Evolutionary conservation across 1,139 yeast species (phyloP).

Genomic region (Kodamaea derodonti): DNA sequence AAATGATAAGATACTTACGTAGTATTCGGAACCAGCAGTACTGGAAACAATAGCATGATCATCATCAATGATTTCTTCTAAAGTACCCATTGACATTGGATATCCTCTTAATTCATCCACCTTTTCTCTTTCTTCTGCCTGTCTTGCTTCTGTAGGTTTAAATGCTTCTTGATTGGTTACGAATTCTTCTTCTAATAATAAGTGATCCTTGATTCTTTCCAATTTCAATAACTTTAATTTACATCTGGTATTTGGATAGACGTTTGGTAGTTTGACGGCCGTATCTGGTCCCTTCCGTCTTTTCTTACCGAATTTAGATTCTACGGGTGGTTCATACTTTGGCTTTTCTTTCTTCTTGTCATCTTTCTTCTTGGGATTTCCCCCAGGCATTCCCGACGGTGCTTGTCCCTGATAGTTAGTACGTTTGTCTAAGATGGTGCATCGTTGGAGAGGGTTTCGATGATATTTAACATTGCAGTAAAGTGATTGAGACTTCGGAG

Average conservation of each 20-base stretch:
- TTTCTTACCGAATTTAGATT: conserved; percentile 86
- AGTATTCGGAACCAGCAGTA: conserved; percentile 95
- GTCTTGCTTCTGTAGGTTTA: conserved; percentile 95
- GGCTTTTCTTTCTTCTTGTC: conserved; percentile 84
- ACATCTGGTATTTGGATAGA: conserved; percentile 91
- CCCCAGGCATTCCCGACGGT: conserved; percentile 70
- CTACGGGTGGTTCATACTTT: conserved; percentile 97
- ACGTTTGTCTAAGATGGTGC: no score
- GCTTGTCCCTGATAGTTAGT: conserved; percentile 62
- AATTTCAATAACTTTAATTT: conserved; percentile 83
- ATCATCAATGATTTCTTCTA: conserved; percentile 96
- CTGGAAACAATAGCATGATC: conserved; percentile 98
- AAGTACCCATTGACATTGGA: conserved; percentile 94
- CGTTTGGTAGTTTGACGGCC: conserved; percentile 76
- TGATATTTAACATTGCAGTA: no score
- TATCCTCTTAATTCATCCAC: conserved; percentile 94
- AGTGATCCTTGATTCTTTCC: conserved; percentile 95
- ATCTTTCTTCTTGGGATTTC: conserved; percentile 61
- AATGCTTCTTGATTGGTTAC: conserved; percentile 92
- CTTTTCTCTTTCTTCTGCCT: conserved; percentile 92
- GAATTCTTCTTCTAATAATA: conserved; percentile 91
- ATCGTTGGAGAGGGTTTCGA: no score
- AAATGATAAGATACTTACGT: conserved; percentile 93
- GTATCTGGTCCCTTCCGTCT: conserved; percentile 92
- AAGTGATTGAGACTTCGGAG: no score